Percentiles rank a stretch among this genome's conserved stretches.
Evolutionary conservation across 495 filamentous ascomycete genomes (phyloP).

Genomic region (Astrothelium subdiscretum): DNA sequence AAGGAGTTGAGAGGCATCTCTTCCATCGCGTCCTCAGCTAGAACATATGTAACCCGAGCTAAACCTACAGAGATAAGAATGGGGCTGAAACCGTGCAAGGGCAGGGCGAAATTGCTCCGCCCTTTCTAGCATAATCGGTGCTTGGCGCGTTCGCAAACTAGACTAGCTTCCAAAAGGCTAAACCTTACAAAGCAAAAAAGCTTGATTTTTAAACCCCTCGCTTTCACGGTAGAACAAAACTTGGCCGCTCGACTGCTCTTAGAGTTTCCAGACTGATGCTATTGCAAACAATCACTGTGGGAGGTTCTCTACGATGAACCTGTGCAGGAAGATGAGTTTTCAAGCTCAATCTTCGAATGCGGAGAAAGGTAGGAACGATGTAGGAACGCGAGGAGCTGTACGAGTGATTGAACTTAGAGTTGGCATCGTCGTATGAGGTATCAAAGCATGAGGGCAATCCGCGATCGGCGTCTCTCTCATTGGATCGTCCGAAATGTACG

Average conservation of each 20-base stretch:
- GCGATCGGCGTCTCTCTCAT: too few species aligned
- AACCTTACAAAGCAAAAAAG: neutral
- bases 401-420: neutral
- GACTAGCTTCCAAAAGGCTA: neutral
- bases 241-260: neutral
- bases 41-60: neutral
- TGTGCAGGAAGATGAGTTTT: neutral
- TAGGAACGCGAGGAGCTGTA: neutral
- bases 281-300: neutral
- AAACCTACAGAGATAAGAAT: neutral
- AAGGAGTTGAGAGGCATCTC: neutral
- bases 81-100: neutral
- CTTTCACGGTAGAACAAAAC: neutral
- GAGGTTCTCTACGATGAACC: neutral
- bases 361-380: neutral
- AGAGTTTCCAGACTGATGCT: neutral
- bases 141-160: neutral
- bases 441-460: too few species aligned
- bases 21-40: slow-evolving; percentile 1
- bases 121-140: neutral
- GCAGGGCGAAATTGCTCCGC: neutral
- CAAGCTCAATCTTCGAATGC: slow-evolving; percentile 1
- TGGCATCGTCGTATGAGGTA: neutral
- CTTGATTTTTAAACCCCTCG: neutral
- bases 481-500: too few species aligned